These are phyloP conservation scores for Bremia lactucae DNA, from an alignment of 352 stramenopile species.

Conservation along the genomic window DNA sequence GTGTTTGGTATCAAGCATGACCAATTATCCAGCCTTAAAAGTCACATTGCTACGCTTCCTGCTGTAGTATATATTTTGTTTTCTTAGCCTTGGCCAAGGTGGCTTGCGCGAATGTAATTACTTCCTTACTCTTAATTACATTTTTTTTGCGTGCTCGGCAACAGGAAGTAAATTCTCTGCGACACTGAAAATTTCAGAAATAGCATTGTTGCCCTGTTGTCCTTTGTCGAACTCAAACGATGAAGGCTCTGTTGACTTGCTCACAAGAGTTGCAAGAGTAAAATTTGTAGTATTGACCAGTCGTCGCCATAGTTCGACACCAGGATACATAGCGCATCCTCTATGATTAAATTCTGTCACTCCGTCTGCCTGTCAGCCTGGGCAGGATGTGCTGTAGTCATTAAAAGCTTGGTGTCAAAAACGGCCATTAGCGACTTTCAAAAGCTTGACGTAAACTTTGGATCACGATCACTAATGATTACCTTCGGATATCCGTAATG, in stretches of 20 bases:
- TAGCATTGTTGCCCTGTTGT: slow-evolving; percentile 1
- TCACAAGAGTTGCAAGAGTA: slow-evolving; percentile 6
- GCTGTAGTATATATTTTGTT: neutral
- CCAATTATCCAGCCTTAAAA: neutral
- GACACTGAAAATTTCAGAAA: slow-evolving; percentile 1
- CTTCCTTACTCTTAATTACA: slow-evolving; percentile 3
- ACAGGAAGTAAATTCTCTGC: neutral
- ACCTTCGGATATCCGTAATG: slow-evolving; percentile 6
- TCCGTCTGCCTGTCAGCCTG: slow-evolving; percentile 12
- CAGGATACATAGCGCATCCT: slow-evolving; percentile 10
- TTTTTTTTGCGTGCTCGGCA: slow-evolving; percentile 6
- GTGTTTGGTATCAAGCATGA: neutral
- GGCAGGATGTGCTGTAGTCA: slow-evolving; percentile 9
- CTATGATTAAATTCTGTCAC: slow-evolving; percentile 5
- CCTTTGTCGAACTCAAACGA: slow-evolving; percentile 11
- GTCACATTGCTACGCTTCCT: neutral
- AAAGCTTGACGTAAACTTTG: slow-evolving; percentile 11
- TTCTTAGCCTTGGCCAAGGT: neutral
- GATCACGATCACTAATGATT: slow-evolving; percentile 11
- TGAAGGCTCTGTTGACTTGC: neutral
- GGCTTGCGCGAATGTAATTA: neutral
- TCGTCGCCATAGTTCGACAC: slow-evolving; percentile 7
- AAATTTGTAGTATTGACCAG: slow-evolving; percentile 10
- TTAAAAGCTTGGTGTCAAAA: slow-evolving; percentile 8
- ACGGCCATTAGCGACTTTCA: slow-evolving; percentile 11